Base-by-base conservation (phyloP, 2,329 filamentous ascomycete genomes). In the Aspergillus sp. region DNA sequence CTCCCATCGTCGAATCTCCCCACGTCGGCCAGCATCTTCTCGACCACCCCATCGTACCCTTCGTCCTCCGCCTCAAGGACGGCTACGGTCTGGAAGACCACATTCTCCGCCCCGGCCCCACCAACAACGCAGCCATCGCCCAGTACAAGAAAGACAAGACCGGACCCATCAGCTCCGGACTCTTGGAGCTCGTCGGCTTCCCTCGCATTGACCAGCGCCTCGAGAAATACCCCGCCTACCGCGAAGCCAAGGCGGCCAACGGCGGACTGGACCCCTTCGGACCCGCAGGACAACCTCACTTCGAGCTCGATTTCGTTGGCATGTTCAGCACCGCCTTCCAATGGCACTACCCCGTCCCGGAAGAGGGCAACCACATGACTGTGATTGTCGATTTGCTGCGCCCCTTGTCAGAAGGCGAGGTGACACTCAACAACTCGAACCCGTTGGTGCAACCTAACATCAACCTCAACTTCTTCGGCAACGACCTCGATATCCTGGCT, bases 261-360 rank as follows among this genome's bases (percentile, higher is more conserved):
- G 76, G 70, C 9, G 73, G 72, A 2, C 57, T 71, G 0, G 85
- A 87, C 57, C 84, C 84, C 2, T 87, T 87, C 66, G 80, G 80
- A 1, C 84, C 84, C 0, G 77, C 73, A 3, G 84, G 83, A 6
- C 84, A 87, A 70, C 85, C 85, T 25, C 85, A 87, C 64, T 87
- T 87, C 64, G 84, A 87, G 72, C 78, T 87, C 36, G 85, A 88
- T 72, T 88, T 88, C 66, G 82, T 89, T 10, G 76, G 79, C 55
- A 81, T 88, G 77, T 88, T 88, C 69, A 73, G 80, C 43, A 73
- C 74, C 10, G 80, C 80, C 0, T 84, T 83, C 72, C 80, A 82
- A 66, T 82, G 79, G 79, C 80, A 82, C 61, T 77, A 76, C 51
- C 79, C 79, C 0, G 72, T 69, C 0, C 80, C 80, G 0, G 65